Evolutionary conservation across 1,284 basidiomycete genomes (phyloP).

Genomic region (Ceratobasidium sp.): DNA sequence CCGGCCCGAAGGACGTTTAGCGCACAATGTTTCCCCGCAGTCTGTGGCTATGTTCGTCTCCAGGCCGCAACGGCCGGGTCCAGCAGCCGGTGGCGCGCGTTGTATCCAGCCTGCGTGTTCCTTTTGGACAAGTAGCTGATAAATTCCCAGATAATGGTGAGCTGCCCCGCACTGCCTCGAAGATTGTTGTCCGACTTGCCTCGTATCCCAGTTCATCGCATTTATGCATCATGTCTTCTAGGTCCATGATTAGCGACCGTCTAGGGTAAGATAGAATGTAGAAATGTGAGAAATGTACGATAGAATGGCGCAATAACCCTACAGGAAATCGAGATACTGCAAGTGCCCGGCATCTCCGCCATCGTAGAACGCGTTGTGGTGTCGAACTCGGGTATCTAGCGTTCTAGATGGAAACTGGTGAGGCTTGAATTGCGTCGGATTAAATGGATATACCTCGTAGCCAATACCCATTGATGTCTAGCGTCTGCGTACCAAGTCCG

Average conservation of each 20-base stretch:
- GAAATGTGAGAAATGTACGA: conserved; percentile 16
- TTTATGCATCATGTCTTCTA: conserved; percentile 39
- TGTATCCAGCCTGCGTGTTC: conserved; percentile 35
- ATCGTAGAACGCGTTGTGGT: conserved; percentile 34
- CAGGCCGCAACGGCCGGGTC: conserved; percentile 13
- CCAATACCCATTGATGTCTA: conserved; percentile 40
- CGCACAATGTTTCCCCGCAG: conserved; percentile 1
- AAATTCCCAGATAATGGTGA: conserved; percentile 2
- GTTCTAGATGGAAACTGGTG: conserved; percentile 9
- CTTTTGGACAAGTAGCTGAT: conserved; percentile 39
- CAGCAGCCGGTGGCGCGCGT: conserved; percentile 14
- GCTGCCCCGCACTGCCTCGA: background rate
- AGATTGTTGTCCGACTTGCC: conserved; percentile 1
- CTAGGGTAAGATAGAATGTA: conserved; percentile 16
- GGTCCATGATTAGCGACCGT: conserved; percentile 22
- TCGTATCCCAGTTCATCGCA: conserved; percentile 45
- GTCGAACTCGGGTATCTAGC: conserved; percentile 32
- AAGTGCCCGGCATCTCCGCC: conserved; percentile 41
- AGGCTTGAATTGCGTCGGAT: background rate
- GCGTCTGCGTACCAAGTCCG: conserved; percentile 37
- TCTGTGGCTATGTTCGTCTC: conserved; percentile 16
- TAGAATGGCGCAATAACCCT: conserved; percentile 11
- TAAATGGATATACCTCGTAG: conserved; percentile 28
- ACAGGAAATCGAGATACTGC: conserved; percentile 44
- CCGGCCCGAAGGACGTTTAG: conserved; percentile 16